phyloP scores from a whole-genome alignment of 257 asterid species.

The Sherardia arvensis region DNA sequence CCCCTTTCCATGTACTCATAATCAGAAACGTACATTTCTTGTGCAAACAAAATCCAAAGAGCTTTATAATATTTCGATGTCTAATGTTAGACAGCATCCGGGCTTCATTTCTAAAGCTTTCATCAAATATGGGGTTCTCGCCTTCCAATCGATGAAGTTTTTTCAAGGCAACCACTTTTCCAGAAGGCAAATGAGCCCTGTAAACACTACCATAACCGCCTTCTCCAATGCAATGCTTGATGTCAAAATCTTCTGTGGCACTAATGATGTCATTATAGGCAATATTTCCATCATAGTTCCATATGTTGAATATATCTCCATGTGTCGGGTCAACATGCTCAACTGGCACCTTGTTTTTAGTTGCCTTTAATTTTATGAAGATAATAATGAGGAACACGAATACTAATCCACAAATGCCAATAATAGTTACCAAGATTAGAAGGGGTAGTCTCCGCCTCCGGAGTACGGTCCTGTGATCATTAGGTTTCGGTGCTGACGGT shows the following conservation, averaged over 20 bases:
- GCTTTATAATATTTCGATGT: background rate
- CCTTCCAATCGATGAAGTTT: slow-evolving; percentile 2
- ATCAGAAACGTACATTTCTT: background rate
- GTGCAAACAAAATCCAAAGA: background rate
- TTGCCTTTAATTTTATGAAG: background rate
- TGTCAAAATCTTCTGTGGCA: slow-evolving; percentile 1
- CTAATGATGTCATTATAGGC: slow-evolving; percentile 2
- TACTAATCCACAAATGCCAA: no score
- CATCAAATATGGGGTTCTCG: background rate
- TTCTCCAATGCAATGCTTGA: slow-evolving; percentile 4
- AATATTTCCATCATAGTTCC: slow-evolving; percentile 4
- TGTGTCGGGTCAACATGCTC: background rate
- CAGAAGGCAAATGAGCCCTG: background rate
- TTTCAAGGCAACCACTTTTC: background rate
- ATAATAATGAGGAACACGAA: no score
- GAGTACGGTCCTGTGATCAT: background rate
- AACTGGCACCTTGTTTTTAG: background rate
- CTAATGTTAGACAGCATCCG: background rate
- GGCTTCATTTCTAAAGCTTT: slow-evolving; percentile 5
- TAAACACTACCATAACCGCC: slow-evolving; percentile 4
- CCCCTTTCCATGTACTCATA: slow-evolving; percentile 10
- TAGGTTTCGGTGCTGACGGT: no score
- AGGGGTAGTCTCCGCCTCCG: no score
- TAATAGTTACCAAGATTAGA: background rate
- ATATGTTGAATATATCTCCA: background rate